Evolutionary conservation across 2,329 filamentous ascomycete species (phyloP).

Genomic region (Fusarium buharicum): DNA sequence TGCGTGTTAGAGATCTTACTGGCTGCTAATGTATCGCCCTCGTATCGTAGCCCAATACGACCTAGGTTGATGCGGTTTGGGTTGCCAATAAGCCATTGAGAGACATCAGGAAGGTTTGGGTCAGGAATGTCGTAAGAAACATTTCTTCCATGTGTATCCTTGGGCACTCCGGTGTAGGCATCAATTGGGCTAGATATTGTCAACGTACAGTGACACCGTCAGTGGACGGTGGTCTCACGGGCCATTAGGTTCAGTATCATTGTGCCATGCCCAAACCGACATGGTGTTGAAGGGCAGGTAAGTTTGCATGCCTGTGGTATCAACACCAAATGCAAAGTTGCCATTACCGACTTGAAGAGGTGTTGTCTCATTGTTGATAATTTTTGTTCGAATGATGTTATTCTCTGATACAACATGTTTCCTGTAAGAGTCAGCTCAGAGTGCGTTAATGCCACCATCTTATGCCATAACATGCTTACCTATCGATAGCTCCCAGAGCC

Average conservation of each 20-base stretch:
- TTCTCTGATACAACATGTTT: slow-evolving; percentile 37
- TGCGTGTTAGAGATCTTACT: slow-evolving; percentile 43
- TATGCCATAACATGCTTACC: not conserved
- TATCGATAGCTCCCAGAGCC: slow-evolving; percentile 9
- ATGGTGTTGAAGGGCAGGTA: slow-evolving; percentile 59
- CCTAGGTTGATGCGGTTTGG: slow-evolving; percentile 58
- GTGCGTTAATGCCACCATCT: not conserved
- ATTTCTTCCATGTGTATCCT: slow-evolving; percentile 51
- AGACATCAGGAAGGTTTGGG: slow-evolving; percentile 50
- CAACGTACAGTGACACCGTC: not conserved
- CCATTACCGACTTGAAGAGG: slow-evolving; percentile 63
- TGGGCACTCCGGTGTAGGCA: slow-evolving; percentile 50
- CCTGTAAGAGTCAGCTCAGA: slow-evolving; percentile 10
- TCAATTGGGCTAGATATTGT: slow-evolving; percentile 1
- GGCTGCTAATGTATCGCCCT: slow-evolving; percentile 45
- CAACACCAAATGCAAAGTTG: slow-evolving; percentile 60
- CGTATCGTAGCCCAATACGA: slow-evolving; percentile 54
- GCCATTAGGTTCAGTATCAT: slow-evolving; percentile 57
- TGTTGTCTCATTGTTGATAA: slow-evolving; percentile 53
- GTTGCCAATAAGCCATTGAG: slow-evolving; percentile 65
- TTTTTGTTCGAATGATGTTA: slow-evolving; percentile 38
- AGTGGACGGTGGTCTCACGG: not conserved
- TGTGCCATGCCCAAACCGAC: slow-evolving; percentile 63
- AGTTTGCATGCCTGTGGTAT: slow-evolving; percentile 57
- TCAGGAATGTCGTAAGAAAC: slow-evolving; percentile 54